Evolutionary conservation across 1,284 basidiomycete species (phyloP), one percentile per base, ranked within the genome.

Genomic region (Trametes pubescens): DNA sequence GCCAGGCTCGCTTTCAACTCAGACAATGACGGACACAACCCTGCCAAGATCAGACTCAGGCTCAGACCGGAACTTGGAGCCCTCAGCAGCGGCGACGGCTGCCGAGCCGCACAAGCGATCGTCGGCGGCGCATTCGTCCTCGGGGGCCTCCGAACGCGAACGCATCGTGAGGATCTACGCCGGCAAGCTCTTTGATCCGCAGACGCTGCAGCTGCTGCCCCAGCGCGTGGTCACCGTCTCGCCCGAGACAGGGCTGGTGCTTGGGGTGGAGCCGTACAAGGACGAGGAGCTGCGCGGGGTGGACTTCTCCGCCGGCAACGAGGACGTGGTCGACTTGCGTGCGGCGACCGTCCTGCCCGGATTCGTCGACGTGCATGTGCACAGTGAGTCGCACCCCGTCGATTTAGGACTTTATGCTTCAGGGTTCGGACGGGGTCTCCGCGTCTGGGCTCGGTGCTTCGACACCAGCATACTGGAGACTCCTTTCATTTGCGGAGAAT

Each of bases 351-450:
- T 91, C 4, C 72, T 89, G 2, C 87, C 89, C 21, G 88, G 88
- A 0, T 84, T 90, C 55, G 86, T 90, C n/a, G 88, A 90, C 69
- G 79, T 78, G 1, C 88, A 90, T 74, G 87, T 90, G 21, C 88
- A 89, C 72, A 75, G 88, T 88, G 71, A 75, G 86, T 78, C 51
- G 51, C 51, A 35, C 35, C 8, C 24, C 48, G 51, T 51, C 57
- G 51, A n/a, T 14, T 53, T 54, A 55, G 32, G 26, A 22, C 48
- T 51, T 61, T 67, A 46, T 51, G 34, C 55, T 57, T 57, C 46
- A 53, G 47, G 22, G 51, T 43, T 48, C 47, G n/a, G 22, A 32
- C 48, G 48, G 6, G 21, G 35, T 26, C 32, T n/a, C 35, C 51
- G 51, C 22, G 18, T 11, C 34, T 22, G 51, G 21, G 22, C 46